A percentile compares a stretch with the other conserved stretches of the same genome.
Evolutionary conservation across 2,329 filamentous ascomycete species (phyloP).

Genomic region (Coniosporium tulheliwenetii): DNA sequence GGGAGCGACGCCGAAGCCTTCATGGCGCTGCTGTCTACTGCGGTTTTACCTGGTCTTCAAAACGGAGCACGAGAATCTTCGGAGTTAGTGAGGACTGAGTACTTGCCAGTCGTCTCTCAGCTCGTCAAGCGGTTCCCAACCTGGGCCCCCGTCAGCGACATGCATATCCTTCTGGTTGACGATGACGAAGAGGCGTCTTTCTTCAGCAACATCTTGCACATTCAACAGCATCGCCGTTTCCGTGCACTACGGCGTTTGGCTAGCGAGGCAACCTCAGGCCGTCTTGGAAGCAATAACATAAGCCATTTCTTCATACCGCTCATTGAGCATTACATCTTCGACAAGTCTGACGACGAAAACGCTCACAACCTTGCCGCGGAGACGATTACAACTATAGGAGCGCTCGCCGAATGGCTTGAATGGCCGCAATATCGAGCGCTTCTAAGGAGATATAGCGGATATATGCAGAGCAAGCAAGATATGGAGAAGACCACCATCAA

Average conservation of each 20-base stretch:
- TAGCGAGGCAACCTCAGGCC: constrained; percentile 45
- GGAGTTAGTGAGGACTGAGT: constrained; percentile 73
- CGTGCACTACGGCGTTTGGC: constrained; percentile 69
- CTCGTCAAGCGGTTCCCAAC: constrained; percentile 55
- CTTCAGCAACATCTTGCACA: constrained; percentile 84
- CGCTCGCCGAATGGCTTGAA: constrained; percentile 59
- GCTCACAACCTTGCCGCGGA: constrained; percentile 76
- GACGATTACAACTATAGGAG: constrained; percentile 64
- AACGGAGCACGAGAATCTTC: constrained; percentile 62
- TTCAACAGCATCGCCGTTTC: constrained; percentile 72
- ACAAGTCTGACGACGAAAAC: constrained; percentile 59
- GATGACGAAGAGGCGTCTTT: constrained; percentile 73
- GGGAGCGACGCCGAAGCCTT: constrained; percentile 31
- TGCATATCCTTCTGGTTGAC: constrained; percentile 52
- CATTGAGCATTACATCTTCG: constrained; percentile 87
- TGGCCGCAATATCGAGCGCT: constrained; percentile 84
- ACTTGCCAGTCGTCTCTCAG: constrained; percentile 63
- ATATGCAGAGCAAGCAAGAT: constrained; percentile 65
- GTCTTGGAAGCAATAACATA: constrained; percentile 62
- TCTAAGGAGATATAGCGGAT: constrained; percentile 68
- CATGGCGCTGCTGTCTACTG: constrained; percentile 41
- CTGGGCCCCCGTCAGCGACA: constrained; percentile 58
- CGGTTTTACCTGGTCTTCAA: constrained; percentile 63
- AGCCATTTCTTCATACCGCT: constrained; percentile 80
- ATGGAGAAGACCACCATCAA: constrained; percentile 75